Evolutionary conservation across 1,284 basidiomycete genomes (phyloP), one percentile per base, ranked within the genome.

Genomic region (Pterulicium gracile): DNA sequence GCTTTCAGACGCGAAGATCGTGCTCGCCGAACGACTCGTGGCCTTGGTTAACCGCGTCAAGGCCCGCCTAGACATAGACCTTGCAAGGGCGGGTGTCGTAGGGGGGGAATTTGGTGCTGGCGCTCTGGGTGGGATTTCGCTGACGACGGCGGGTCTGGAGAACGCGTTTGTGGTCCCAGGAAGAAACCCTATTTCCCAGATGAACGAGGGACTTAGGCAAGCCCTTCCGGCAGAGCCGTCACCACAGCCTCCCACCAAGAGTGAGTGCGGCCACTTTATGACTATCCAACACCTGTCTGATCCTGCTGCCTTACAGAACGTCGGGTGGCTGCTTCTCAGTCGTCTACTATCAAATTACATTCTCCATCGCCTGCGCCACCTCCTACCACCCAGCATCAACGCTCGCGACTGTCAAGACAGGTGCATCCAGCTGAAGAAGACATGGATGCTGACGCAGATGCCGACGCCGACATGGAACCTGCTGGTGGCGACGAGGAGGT

Each of bases 11-110:
- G 77, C 81, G 60, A 82, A 82, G 59, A 61, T 70, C 20, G 56
- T 52, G 18, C 68, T 81, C 14, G 73, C 79, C 0, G 65, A 75
- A 52, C 68, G 72, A 10, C 62, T 82, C 44, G 69, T 77, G 18
- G 66, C 69, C 36, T 67, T 81, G 42, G 64, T 81, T 19, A 63
- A 63, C 24, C 65, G 75, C 24, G 77, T 78, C 14, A 66, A 71
- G 39, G 66, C 72, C 13, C 67, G 75, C 23, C 67, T 82, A 18
- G 76, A 81, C 51, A 62, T 69, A 17, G 79, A 82, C 55, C 61
- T 81, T 18, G 62, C 62, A 47, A 70, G 70, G 52, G 77, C 81
- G 17, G 65, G 76, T 42, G 63, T 71, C 21, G 60, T 79, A 4
- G 75, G 77, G 55, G 79, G 79, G 34, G 77, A 78, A 47, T 48